phyloP scores from a whole-genome alignment of 306 rosid species.

The Cucurbita maxima region DNA sequence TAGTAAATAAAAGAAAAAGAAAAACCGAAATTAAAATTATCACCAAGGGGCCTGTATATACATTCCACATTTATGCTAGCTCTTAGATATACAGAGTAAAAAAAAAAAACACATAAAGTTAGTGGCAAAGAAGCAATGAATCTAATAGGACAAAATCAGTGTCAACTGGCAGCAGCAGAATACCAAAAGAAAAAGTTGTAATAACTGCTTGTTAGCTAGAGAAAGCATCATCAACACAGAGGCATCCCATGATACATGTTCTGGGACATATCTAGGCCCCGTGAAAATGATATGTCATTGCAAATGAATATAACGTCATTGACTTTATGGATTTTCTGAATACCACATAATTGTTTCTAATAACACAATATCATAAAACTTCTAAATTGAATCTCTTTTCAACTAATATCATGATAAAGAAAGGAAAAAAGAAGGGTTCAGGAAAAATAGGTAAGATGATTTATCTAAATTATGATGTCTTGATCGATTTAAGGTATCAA shows the following conservation, averaged over 20 bases:
- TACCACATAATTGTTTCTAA: slow-evolving; percentile 20
- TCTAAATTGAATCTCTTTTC: slow-evolving; percentile 16
- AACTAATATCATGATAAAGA: neutral
- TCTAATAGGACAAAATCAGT: neutral
- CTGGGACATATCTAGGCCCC: slow-evolving; percentile 34
- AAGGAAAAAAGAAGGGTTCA: neutral
- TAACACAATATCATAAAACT: slow-evolving; percentile 10
- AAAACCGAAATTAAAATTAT: neutral
- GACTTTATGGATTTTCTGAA: slow-evolving; percentile 3
- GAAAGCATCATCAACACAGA: slow-evolving; percentile 14
- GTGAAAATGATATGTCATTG: slow-evolving; percentile 22
- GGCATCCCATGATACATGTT: slow-evolving; percentile 19
- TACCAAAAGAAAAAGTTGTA: neutral
- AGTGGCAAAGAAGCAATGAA: neutral
- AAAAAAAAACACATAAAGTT: neutral
- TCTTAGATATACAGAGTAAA: slow-evolving; percentile 1
- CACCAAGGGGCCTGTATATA: neutral
- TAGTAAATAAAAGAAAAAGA: neutral
- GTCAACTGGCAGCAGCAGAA: slow-evolving; percentile 1
- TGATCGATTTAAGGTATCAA: neutral
- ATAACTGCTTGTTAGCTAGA: slow-evolving; percentile 23
- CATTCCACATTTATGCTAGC: neutral
- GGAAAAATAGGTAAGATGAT: too few species aligned
- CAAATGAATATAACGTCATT: slow-evolving; percentile 12
- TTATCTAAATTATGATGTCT: neutral